Conservation (phyloP, 2,329 filamentous ascomycete genomes). For the Colletotrichum noveboracense region DNA sequence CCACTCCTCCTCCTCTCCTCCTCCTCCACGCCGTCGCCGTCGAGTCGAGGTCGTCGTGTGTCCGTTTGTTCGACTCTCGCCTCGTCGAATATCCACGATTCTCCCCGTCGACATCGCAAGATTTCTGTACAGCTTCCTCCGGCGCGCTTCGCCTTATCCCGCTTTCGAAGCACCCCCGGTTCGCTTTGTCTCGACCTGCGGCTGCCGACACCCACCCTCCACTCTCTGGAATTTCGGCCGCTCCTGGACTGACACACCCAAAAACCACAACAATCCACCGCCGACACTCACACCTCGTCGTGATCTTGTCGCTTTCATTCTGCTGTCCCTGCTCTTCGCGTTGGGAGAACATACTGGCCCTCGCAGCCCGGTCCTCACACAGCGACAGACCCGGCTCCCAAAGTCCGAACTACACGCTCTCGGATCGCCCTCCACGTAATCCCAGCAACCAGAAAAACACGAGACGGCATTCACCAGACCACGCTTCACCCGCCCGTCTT, state of each 20-base stretch:
- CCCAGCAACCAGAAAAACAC: conserved; percentile 13
- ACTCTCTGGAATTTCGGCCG: conserved; percentile 22
- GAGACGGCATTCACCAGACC: conserved; percentile 5
- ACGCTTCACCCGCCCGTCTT: neutral
- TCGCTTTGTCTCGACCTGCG: conserved; percentile 17
- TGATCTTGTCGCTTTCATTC: conserved; percentile 1
- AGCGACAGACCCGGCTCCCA: neutral
- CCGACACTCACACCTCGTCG: neutral
- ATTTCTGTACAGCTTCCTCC: neutral
- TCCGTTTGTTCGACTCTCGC: neutral
- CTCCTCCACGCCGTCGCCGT: neutral
- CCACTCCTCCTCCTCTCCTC: neutral
- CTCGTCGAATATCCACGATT: neutral
- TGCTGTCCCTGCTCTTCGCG: neutral
- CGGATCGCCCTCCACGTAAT: conserved; percentile 8
- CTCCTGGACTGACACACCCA: conserved; percentile 13
- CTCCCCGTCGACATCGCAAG: neutral
- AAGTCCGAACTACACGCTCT: neutral
- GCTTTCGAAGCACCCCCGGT: conserved; percentile 13
- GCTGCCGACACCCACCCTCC: conserved; percentile 13
- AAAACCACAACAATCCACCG: conserved; percentile 20
- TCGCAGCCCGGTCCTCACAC: neutral
- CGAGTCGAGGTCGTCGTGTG: neutral
- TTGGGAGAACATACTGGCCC: neutral
- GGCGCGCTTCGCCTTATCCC: neutral